Evolutionary conservation across 345 rosid species (phyloP), one percentile per base, ranked within the genome.

Genomic region (Leavenworthia alabamica): DNA sequence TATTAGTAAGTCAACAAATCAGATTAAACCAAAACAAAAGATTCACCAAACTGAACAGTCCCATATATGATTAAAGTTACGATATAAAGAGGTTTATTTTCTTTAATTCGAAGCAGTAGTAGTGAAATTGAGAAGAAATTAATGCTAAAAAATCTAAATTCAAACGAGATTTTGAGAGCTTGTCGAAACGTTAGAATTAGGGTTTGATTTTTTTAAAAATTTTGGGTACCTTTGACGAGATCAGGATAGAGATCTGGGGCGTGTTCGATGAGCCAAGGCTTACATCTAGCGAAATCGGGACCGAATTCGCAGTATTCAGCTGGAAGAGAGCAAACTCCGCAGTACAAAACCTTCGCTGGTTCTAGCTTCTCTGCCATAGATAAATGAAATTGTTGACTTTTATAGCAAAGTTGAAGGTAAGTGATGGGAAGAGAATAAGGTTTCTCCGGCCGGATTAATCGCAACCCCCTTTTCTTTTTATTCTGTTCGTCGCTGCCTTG

Each of bases 291-390:
- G 75, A 92, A 92, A 78, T 92, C 88, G 48, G 98, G 86, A 12
- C 97, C 89, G 69, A 85, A 92, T 67, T 89, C 98, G 63, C 98
- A 92, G 76, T 89, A 92, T 81, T 92, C 98, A 0, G 95, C 87
- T 0, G 98, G 98, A 24, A 92, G 82, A 67, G 88, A 80, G 59
- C 97, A 90, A 12, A 75, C 76, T 4, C 76, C 61, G n/a, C 98
- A 92, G 71, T 89, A 86, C 56, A 85, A 73, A 45, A 92, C 91
- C 60, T 72, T 76, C 31, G 77, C 88, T 2, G 98, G 82, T 50
- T 82, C 84, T 15, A 82, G 86, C 77, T 88, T 88, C 77, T 78
- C 88, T 28, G 82, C 86, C 89, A 85, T 82, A 20, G 28, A 35
- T 56, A 22, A 35, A 13, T 17, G 45, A 57, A 36, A 13, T 23